These are phyloP conservation scores for Mortierella hygrophila DNA, from an alignment of 192 early-diverging fungal species.

Conservation along the genomic window DNA sequence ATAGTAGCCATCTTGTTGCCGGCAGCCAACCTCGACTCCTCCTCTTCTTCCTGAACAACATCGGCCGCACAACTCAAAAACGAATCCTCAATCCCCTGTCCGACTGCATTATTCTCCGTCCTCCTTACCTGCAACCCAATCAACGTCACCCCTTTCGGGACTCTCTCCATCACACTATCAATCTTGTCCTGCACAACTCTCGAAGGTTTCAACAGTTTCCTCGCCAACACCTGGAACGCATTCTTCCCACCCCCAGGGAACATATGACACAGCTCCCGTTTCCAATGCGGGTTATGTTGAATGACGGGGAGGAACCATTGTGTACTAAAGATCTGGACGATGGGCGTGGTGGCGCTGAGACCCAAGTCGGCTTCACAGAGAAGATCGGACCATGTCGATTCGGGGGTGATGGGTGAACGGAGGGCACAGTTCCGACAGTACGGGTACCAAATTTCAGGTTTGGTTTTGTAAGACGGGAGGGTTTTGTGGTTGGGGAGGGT, in stretches of 20 bases:
- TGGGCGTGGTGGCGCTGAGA: background rate
- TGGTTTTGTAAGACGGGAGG: slow-evolving; percentile 23
- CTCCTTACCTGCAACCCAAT: slow-evolving; percentile 47
- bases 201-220: slow-evolving; percentile 25
- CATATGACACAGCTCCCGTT: slow-evolving; percentile 35
- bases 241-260: slow-evolving; percentile 40
- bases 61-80: slow-evolving; percentile 42
- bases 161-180: slow-evolving; percentile 33
- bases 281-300: slow-evolving; percentile 41
- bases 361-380: slow-evolving; percentile 36
- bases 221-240: slow-evolving; percentile 31
- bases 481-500: slow-evolving; percentile 22
- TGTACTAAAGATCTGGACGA: slow-evolving; percentile 37
- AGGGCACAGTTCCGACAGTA: slow-evolving; percentile 54
- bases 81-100: slow-evolving; percentile 47
- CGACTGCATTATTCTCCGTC: slow-evolving; percentile 54
- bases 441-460: slow-evolving; percentile 45
- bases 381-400: slow-evolving; percentile 35
- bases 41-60: slow-evolving; percentile 29
- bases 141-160: slow-evolving; percentile 30
- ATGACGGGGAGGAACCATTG: slow-evolving; percentile 53
- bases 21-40: too few relatives aligned
- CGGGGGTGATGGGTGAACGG: slow-evolving; percentile 38
- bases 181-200: slow-evolving; percentile 34
- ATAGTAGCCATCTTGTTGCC: background rate